These are phyloP conservation scores for Blakeslea trispora DNA, from an alignment of 371 early-diverging fungal species.

Conservation along the genomic window DNA sequence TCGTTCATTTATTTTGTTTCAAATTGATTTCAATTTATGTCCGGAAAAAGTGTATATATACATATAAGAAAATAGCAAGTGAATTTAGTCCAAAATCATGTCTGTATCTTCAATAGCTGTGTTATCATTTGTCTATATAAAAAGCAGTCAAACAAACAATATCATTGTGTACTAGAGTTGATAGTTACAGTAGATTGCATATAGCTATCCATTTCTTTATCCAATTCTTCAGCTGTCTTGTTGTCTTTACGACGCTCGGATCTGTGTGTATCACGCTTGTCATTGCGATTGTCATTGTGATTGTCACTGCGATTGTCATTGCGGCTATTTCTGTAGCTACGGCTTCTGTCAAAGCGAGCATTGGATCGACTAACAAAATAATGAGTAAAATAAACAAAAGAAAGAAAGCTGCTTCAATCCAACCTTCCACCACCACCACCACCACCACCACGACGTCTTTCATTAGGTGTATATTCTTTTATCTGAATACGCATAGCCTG, in stretches of 20 bases:
- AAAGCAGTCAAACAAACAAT: not conserved
- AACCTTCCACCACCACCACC: not conserved
- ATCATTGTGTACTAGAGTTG: not conserved
- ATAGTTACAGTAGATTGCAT: slow-evolving; percentile 31
- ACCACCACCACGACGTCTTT: not conserved
- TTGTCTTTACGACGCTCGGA: slow-evolving; percentile 3
- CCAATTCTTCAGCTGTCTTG: slow-evolving; percentile 33
- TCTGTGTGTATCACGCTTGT: slow-evolving; percentile 12
- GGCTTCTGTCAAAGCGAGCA: not conserved
- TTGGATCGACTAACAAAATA: slow-evolving; percentile 12
- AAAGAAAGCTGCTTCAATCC: not conserved
- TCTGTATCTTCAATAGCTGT: slow-evolving; percentile 14
- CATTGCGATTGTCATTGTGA: too few species aligned
- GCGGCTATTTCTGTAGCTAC: slow-evolving; percentile 2
- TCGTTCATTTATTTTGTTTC: too few species aligned
- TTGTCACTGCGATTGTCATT: slow-evolving; percentile 16
- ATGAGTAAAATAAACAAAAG: not conserved
- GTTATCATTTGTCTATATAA: slow-evolving; percentile 1
- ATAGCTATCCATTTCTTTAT: slow-evolving; percentile 50
- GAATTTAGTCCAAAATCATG: slow-evolving; percentile 23
- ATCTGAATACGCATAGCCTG: slow-evolving; percentile 34
- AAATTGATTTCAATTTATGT: too few species aligned
- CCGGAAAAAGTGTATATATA: too few species aligned
- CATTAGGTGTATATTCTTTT: slow-evolving; percentile 2
- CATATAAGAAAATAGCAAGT: too few species aligned